Evolutionary conservation across 2,329 filamentous ascomycete species (phyloP), one percentile per base, ranked within the genome.

Genomic region (Scortechinia acanthostroma): DNA sequence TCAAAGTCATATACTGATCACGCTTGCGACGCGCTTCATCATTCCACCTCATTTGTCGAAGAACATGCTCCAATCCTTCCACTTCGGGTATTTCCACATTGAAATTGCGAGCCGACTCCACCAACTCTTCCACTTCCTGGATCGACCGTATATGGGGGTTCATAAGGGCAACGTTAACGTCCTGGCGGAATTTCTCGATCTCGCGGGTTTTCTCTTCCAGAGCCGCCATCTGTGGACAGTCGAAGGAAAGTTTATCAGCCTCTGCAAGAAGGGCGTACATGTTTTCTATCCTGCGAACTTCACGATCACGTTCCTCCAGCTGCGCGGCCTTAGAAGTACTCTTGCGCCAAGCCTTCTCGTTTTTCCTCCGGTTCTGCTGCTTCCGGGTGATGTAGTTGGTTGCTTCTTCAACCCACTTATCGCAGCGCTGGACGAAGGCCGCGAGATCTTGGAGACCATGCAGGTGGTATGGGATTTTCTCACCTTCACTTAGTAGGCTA

Each of bases 401-500:
- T 52, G 93, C 93, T 67, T 97, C 91, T 57, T 97, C 93, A 50
- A 96, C 89, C 87, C 94, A 96, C 60, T 95, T 90, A 63, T 95
- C 94, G 70, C 93, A 97, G 57, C 88, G 85, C 55, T 95, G 90
- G 61, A 98, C 93, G 68, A 95, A 98, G 52, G 84, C 79, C 65
- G 83, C 86, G 54, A 98, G 75, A 54, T 88, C 79, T 55, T 86
- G 77, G 50, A 98, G 76, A 50, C 89, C 91, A 52, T 83, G 81
- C 50, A 98, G 76, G 47, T 89, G 85, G 71, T 88, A 94, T 47
- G 91, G 90, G 57, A 98, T 96, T 64, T 89, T 91, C 68, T 98
- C 93, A 63, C 93, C 93, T 72, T 98, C 93, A 59, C 85, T 84
- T 48, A 97, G 74, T 46, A 98, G 74, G 43, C 82, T 80, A 51